Evolutionary conservation across 371 early-diverging fungal genomes (phyloP), one percentile per base, ranked within the genome.

Genomic region (Mucor lusitanicus): DNA sequence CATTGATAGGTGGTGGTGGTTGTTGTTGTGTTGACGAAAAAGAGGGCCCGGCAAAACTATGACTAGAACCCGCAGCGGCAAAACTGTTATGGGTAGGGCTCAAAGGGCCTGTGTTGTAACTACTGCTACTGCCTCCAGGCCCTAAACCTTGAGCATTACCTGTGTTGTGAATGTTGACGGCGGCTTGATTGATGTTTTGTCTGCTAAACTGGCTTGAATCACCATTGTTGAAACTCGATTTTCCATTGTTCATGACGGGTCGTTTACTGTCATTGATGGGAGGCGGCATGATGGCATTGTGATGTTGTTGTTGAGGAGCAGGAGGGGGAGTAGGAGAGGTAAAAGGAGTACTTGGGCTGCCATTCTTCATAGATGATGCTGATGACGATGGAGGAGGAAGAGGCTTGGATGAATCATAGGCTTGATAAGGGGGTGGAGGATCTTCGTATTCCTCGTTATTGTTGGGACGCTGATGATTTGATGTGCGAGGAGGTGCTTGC

Each of bases 401-500:
- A 32, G n/a, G 13, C 8, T 55, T 55, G 3, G 55, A 32, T 30
- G 17, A n/a, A 30, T 32, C 55, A 55, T 55, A 27, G 8, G 57
- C 21, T 21, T 54, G 55, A 57, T 68, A 68, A 27, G 68, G 68
- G 13, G 68, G 68, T 35, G 68, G 68, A 37, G 68, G 68, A 9
- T 68, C 68, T 46, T 63, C 63, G 39, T 35, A 68, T 7, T 19
- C 63, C 33, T 67, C 35, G 0, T 40, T 12, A 6, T 40, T 28
- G 12, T 54, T 39, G 28, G 55, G 64, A 30, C 23, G 44, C 33
- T 55, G 42, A 40, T 63, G 33, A 40, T 23, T 27, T 5, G 42
- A 46, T 19, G 42, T 61, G 3, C 19, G 25, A 61, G 61, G 48
- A 11, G 65, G 65, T 3, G 11, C 8, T 17, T 33, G 40, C 42